Conservation (phyloP, 345 rosid species). For the Bruguiera gymnorhiza region DNA sequence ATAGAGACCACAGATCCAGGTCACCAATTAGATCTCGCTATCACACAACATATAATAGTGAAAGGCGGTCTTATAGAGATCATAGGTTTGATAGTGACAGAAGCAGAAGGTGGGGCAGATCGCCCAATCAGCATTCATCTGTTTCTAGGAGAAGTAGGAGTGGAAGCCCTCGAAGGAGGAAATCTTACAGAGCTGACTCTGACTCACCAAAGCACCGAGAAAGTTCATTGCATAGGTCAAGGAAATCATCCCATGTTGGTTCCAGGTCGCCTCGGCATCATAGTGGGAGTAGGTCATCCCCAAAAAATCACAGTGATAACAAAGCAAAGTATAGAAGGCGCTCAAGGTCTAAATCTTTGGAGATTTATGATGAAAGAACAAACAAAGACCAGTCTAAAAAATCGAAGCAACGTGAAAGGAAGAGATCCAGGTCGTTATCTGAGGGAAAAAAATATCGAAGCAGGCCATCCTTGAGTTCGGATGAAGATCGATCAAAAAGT, state of each 20-base stretch:
- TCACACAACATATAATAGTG: constrained; percentile 56
- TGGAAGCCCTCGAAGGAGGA: constrained; percentile 58
- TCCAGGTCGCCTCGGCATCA: constrained; percentile 65
- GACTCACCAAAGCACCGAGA: constrained; percentile 52
- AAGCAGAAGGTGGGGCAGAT: constrained; percentile 59
- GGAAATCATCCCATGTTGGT: constrained; percentile 44
- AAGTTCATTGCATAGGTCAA: constrained; percentile 49
- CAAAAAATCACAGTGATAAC: constrained; percentile 43
- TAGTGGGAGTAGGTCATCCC: constrained; percentile 50
- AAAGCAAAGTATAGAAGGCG: constrained; percentile 42
- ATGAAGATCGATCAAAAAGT: constrained; percentile 43
- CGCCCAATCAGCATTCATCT: constrained; percentile 49
- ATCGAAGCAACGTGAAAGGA: constrained; percentile 34
- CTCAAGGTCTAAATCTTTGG: constrained; percentile 61
- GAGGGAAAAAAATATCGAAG: constrained; percentile 39
- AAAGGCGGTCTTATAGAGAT: constrained; percentile 55
- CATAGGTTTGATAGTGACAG: constrained; percentile 44
- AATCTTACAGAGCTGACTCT: constrained; percentile 46
- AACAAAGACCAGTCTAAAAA: constrained; percentile 40
- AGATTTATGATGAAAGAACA: constrained; percentile 37
- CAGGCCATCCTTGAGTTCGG: constrained; percentile 35
- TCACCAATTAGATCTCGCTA: constrained; percentile 60
- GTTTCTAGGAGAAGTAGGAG: constrained; percentile 74
- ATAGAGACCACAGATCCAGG: constrained; percentile 63
- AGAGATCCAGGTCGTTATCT: constrained; percentile 57